Conservation (phyloP, 2,329 filamentous ascomycete genomes). For the Biscogniauxia mediterranea region DNA sequence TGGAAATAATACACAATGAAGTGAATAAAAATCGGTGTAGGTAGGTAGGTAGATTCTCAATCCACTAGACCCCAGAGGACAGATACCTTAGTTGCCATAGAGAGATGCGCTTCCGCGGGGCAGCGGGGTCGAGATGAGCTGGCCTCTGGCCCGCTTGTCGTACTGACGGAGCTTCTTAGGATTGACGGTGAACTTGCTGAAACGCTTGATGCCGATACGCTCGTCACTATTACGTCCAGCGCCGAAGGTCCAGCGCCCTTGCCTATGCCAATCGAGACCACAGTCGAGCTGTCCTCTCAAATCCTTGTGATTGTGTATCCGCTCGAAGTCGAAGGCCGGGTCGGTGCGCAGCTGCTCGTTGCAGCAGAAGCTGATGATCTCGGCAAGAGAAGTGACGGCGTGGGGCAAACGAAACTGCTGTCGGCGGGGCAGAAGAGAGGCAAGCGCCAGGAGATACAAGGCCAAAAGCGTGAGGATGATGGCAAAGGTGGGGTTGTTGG, state of each 20-base stretch:
- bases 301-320: constrained; percentile 56
- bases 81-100: constrained; percentile 10
- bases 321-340: constrained; percentile 67
- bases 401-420: constrained; percentile 68
- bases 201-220: constrained; percentile 31
- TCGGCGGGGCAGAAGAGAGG: constrained; percentile 60
- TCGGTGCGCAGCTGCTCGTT: constrained; percentile 71
- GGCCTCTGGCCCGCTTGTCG: constrained; percentile 20
- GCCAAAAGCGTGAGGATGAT: constrained; percentile 69
- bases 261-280: constrained; percentile 42
- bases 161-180: constrained; percentile 21
- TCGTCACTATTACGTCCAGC: constrained; percentile 35
- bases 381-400: constrained; percentile 67
- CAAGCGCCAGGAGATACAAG: constrained; percentile 65
- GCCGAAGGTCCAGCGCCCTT: constrained; percentile 53
- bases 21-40: constrained; percentile 1
- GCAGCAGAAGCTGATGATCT: constrained; percentile 74
- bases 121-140: constrained; percentile 25
- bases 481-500: constrained; percentile 71
- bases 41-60: neutral
- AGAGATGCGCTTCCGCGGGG: constrained; percentile 21
- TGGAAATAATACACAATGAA: constrained; percentile 6
- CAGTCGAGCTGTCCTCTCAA: constrained; percentile 68
- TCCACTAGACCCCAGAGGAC: neutral
- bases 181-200: constrained; percentile 30